Conservation (phyloP, 805 yeast species). For the Pichia manshurica region DNA sequence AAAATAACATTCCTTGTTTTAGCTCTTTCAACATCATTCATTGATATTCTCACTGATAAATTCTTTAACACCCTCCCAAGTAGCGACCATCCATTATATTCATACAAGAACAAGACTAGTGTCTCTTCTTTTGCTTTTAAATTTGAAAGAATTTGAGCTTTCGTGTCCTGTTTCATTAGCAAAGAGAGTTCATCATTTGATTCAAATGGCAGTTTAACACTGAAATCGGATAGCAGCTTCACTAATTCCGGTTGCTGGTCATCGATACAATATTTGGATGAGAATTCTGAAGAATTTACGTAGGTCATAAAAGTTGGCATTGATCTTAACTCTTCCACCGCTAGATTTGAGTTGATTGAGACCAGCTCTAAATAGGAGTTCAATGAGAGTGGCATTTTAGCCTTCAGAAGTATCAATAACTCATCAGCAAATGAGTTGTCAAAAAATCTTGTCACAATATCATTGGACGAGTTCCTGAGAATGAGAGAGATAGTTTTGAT, state of each 20-base stretch:
- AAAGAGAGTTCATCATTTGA: constrained; percentile 39
- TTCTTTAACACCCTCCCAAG: constrained; percentile 75
- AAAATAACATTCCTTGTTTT: constrained; percentile 44
- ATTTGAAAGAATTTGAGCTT: constrained; percentile 42
- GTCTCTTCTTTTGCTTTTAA: constrained; percentile 10
- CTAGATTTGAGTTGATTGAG: constrained; percentile 60
- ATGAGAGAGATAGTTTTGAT: constrained; percentile 38
- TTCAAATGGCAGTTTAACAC: constrained; percentile 49
- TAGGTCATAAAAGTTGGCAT: constrained; percentile 58
- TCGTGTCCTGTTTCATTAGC: constrained; percentile 47
- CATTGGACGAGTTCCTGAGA: constrained; percentile 39
- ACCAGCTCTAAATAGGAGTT: constrained; percentile 56
- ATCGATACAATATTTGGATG: constrained; percentile 40
- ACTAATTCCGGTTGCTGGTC: constrained; percentile 48
- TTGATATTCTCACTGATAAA: constrained; percentile 35
- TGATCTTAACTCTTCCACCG: constrained; percentile 53
- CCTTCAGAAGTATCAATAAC: constrained; percentile 48
- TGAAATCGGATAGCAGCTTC: constrained; percentile 35
- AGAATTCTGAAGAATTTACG: constrained; percentile 36
- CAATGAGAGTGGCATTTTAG: constrained; percentile 67
- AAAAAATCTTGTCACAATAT: constrained; percentile 41
- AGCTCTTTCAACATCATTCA: constrained; percentile 34
- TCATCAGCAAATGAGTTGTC: constrained; percentile 38
- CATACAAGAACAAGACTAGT: constrained; percentile 61
- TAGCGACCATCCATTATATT: constrained; percentile 82